Percentiles rank a stretch among this genome's conserved stretches.
Evolutionary conservation across 73 alveolate genomes (phyloP).

Genomic region (Uronychia setigera): DNA sequence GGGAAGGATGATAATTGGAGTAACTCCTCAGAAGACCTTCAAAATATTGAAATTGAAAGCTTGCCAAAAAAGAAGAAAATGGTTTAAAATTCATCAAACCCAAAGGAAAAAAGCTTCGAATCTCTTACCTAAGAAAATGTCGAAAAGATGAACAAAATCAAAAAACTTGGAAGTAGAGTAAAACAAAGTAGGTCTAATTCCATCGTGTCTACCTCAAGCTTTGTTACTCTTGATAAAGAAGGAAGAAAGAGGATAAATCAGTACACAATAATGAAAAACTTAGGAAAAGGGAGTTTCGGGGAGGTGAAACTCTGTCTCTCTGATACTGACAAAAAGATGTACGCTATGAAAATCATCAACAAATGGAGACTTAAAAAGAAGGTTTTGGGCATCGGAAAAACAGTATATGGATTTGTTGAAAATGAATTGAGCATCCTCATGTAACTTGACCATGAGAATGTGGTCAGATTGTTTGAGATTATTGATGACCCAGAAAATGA

Average conservation of each 20-base stretch:
- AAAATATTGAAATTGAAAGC: too few species aligned
- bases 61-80: too few species aligned
- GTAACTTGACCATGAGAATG: conserved; percentile 50
- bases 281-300: conserved; percentile 47
- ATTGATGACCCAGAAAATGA: conserved; percentile 22
- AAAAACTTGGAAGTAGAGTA: too few species aligned
- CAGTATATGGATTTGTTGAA: conserved; percentile 29
- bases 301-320: conserved; percentile 11
- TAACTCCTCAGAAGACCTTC: too few species aligned
- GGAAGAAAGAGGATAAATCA: conserved; percentile 50
- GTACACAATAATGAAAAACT: neutral
- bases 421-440: conserved; percentile 44
- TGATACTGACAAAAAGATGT: conserved; percentile 16
- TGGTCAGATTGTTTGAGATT: conserved; percentile 24
- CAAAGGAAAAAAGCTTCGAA: too few species aligned
- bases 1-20: too few species aligned
- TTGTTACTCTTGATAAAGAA: too few species aligned
- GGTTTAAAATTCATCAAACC: too few species aligned
- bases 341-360: conserved; percentile 53
- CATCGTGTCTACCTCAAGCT: too few species aligned
- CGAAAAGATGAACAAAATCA: too few species aligned
- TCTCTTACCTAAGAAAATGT: too few species aligned
- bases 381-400: neutral
- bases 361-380: conserved; percentile 23
- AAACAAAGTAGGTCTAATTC: too few species aligned